Conservation (phyloP, 108 stramenopile species). For the Aurantiochytrium sp. region DNA sequence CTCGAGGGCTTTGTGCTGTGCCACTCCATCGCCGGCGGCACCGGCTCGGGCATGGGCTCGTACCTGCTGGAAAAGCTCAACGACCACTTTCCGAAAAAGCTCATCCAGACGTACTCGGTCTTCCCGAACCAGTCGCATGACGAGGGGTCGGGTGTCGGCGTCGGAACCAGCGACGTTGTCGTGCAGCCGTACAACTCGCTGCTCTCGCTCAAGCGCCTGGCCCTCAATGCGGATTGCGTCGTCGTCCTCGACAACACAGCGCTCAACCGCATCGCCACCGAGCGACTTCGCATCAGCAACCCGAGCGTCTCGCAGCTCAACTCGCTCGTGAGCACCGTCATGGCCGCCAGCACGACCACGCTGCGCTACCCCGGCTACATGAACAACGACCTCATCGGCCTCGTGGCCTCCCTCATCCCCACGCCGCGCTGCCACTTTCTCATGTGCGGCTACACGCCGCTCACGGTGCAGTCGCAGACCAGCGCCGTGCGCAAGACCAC, state of each 20-base stretch:
- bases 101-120: conserved; percentile 95
- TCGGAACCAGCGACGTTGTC: conserved; percentile 75
- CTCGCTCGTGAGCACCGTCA: conserved; percentile 91
- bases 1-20: conserved; percentile 95
- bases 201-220: conserved; percentile 87
- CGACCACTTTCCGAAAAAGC: conserved; percentile 98
- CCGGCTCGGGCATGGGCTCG: conserved; percentile 91
- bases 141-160: conserved; percentile 44
- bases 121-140: conserved; percentile 90
- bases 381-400: conserved; percentile 98
- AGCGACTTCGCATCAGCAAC: conserved; percentile 80
- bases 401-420: conserved; percentile 90
- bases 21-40: conserved; percentile 97
- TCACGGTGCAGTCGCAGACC: conserved; percentile 53
- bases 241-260: conserved; percentile 94
- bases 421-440: conserved; percentile 98
- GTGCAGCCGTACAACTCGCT: conserved; percentile 98
- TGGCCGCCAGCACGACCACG: conserved; percentile 97
- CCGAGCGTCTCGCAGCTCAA: conserved; percentile 95
- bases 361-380: conserved; percentile 97
- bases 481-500: conserved; percentile 89
- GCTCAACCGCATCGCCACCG: conserved; percentile 87
- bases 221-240: conserved; percentile 94
- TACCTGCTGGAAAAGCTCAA: conserved; percentile 91
- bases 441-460: conserved; percentile 98